Conservation (phyloP, 495 filamentous ascomycete species). For the Penicilliopsis zonata region DNA sequence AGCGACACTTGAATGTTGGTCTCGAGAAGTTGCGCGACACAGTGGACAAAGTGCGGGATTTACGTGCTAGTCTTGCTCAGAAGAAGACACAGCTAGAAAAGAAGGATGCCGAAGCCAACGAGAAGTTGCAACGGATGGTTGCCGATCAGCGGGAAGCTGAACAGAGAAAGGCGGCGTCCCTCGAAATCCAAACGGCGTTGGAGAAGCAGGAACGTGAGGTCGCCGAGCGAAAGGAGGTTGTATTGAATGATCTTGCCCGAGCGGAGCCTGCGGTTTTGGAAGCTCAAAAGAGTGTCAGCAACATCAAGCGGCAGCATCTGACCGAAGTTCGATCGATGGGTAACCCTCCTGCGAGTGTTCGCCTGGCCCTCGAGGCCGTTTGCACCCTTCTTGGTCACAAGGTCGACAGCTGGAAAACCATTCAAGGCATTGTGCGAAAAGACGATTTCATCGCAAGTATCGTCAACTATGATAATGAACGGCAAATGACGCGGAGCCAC, state of each 20-base stretch:
- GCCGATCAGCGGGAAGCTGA: constrained; percentile 94
- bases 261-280: constrained; percentile 90
- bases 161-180: constrained; percentile 71
- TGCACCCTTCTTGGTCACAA: constrained; percentile 90
- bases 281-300: constrained; percentile 89
- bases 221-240: constrained; percentile 67
- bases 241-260: constrained; percentile 74
- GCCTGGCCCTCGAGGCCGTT: constrained; percentile 86
- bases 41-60: constrained; percentile 91
- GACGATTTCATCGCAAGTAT: constrained; percentile 99
- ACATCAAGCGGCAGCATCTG: constrained; percentile 93
- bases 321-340: constrained; percentile 97
- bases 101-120: constrained; percentile 92
- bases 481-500: constrained; percentile 76
- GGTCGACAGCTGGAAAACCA: constrained; percentile 78
- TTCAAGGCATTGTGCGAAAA: constrained; percentile 72
- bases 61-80: constrained; percentile 77
- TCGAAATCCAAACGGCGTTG: constrained; percentile 77
- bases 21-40: constrained; percentile 97
- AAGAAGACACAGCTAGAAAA: constrained; percentile 88
- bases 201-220: constrained; percentile 88
- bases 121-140: constrained; percentile 94
- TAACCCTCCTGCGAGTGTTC: constrained; percentile 79
- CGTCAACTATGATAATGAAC: constrained; percentile 93
- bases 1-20: constrained; percentile 94